Evolutionary conservation across 768 basidiomycete genomes (phyloP).

Genomic region (Kwoniella sp.): DNA sequence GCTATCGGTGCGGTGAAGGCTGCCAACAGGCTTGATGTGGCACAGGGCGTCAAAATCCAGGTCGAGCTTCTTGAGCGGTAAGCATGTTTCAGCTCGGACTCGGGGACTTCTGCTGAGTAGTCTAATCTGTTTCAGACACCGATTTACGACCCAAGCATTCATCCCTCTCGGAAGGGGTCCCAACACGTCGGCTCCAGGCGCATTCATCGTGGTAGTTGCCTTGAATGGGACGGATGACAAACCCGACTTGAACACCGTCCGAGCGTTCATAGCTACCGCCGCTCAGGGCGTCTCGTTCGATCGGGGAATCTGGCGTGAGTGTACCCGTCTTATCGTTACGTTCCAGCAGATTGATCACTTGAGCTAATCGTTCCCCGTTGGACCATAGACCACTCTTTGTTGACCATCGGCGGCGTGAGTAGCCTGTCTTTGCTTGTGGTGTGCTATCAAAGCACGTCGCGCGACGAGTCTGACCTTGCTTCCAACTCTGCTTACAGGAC

Average conservation of each 20-base stretch:
- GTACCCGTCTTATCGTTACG: slow-evolving; percentile 6
- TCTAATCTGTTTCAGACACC: slow-evolving; percentile 27
- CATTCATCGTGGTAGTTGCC: slow-evolving; percentile 84
- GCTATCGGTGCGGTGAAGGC: slow-evolving; percentile 33
- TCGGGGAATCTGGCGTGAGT: slow-evolving; percentile 86
- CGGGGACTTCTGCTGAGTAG: background rate
- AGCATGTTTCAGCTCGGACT: background rate
- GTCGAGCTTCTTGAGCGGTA: slow-evolving; percentile 46
- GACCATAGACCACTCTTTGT: slow-evolving; percentile 36
- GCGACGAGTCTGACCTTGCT: background rate
- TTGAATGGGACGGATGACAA: slow-evolving; percentile 71
- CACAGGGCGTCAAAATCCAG: slow-evolving; percentile 32
- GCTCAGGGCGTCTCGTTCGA: slow-evolving; percentile 86
- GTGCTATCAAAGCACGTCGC: background rate
- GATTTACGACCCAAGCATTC: slow-evolving; percentile 82
- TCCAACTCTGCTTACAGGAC: background rate
- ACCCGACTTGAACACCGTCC: slow-evolving; percentile 73
- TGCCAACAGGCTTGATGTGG: slow-evolving; percentile 22
- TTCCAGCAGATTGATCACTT: background rate
- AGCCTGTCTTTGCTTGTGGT: background rate
- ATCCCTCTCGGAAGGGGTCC: slow-evolving; percentile 60
- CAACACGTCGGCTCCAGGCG: slow-evolving; percentile 32
- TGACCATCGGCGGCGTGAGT: slow-evolving; percentile 46
- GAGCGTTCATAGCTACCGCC: slow-evolving; percentile 78
- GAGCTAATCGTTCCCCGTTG: background rate